Conservation (phyloP, 306 rosid species). For the Lupinus albus region DNA sequence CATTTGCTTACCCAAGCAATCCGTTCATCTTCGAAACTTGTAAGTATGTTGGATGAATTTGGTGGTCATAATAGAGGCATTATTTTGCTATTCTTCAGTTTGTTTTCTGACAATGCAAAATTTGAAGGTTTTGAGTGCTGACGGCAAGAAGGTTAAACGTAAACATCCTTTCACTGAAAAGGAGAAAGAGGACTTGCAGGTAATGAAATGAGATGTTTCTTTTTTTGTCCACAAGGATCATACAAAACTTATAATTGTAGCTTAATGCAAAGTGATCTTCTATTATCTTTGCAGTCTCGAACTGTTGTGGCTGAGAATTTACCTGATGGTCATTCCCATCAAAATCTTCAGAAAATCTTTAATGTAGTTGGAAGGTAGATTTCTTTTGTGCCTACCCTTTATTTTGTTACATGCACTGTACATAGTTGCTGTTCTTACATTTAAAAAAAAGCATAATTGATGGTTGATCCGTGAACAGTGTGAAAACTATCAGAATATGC, state of each 20-base stretch:
- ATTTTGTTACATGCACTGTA: conserved; percentile 16
- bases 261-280: conserved; percentile 21
- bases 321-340: conserved; percentile 97
- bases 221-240: conserved; percentile 13
- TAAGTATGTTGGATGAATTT: conserved; percentile 47
- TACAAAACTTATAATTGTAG: conserved; percentile 22
- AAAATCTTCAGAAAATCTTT: conserved; percentile 83
- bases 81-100: neutral
- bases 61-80: neutral
- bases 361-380: conserved; percentile 78
- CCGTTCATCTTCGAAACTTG: conserved; percentile 83
- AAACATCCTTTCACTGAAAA: conserved; percentile 77
- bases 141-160: conserved; percentile 87
- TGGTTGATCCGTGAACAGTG: conserved; percentile 54
- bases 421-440: conserved; percentile 28
- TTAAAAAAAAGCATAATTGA: conserved; percentile 26
- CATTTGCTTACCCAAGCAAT: conserved; percentile 67
- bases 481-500: conserved; percentile 88
- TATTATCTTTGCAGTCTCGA: conserved; percentile 69
- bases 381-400: conserved; percentile 22
- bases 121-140: conserved; percentile 72
- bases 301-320: conserved; percentile 87
- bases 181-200: conserved; percentile 91
- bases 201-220: conserved; percentile 24
- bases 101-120: conserved; percentile 14